phyloP scores from a whole-genome alignment of 495 filamentous ascomycete genomes.

The Oleoguttula mirabilis region DNA sequence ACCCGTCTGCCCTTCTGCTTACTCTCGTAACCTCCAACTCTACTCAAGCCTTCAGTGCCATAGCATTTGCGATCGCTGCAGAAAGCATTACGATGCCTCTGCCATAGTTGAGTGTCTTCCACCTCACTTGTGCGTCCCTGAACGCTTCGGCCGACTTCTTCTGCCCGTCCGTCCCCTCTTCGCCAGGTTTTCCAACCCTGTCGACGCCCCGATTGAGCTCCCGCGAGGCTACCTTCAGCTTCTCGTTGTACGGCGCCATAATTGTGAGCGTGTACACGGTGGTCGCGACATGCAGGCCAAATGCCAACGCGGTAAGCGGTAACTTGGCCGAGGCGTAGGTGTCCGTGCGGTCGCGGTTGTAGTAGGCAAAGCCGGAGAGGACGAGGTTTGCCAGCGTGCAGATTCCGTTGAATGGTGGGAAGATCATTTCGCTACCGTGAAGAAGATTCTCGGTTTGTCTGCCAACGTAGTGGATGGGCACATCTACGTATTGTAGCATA shows the following conservation, averaged over 20 bases:
- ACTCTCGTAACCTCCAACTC: too few species aligned
- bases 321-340: not conserved
- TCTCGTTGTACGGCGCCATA: not conserved
- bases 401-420: not conserved
- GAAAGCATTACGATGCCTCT: too few species aligned
- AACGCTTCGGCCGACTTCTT: too few species aligned
- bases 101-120: too few species aligned
- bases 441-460: not conserved
- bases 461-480: not conserved
- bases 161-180: too few species aligned
- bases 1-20: too few species aligned
- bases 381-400: not conserved
- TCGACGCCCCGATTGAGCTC: not conserved
- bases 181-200: too few species aligned
- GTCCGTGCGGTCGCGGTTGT: not conserved
- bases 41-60: too few species aligned
- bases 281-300: not conserved
- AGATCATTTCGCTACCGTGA: not conserved
- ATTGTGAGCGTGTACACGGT: not conserved
- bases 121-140: too few species aligned
- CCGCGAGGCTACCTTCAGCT: not conserved
- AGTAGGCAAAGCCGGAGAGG: not conserved
- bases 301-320: not conserved
- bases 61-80: too few species aligned
- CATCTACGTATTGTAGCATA: conserved; percentile 11